These are phyloP conservation scores for Leptographium radiaticola DNA, from an alignment of 2,329 filamentous ascomycete species.

Conservation along the genomic window DNA sequence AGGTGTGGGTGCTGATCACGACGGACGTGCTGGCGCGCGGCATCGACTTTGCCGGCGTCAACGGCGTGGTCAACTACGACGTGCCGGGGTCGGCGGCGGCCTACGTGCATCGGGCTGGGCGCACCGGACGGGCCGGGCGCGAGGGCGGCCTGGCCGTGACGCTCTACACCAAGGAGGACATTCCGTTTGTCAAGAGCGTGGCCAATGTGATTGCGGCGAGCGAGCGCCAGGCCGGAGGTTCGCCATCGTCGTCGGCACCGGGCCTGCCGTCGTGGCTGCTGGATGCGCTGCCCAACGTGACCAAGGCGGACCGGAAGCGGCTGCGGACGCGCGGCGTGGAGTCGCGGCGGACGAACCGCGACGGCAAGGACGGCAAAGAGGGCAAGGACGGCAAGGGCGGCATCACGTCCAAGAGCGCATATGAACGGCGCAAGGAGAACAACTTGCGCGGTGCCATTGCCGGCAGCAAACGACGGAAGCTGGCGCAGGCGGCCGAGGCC, in stretches of 20 bases:
- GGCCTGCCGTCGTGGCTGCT: constrained; percentile 71
- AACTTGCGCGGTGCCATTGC: constrained; percentile 51
- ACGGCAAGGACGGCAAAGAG: constrained; percentile 7
- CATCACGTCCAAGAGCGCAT: constrained; percentile 77
- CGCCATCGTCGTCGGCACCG: neutral
- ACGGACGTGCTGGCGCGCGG: constrained; percentile 87
- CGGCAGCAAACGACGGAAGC: constrained; percentile 44
- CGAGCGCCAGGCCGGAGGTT: constrained; percentile 56
- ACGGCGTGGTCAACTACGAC: constrained; percentile 95
- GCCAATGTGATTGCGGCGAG: constrained; percentile 83
- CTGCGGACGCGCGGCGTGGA: constrained; percentile 75
- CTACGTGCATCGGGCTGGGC: constrained; percentile 87
- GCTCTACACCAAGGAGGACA: constrained; percentile 90
- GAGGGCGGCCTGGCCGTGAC: constrained; percentile 84
- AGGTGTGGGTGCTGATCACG: constrained; percentile 94
- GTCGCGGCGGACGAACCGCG: constrained; percentile 33
- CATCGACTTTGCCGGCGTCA: constrained; percentile 88
- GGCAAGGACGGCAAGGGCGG: constrained; percentile 22
- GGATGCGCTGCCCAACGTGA: constrained; percentile 70
- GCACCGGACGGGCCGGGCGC: constrained; percentile 78
- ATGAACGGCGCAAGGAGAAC: constrained; percentile 55
- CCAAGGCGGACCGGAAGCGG: constrained; percentile 71
- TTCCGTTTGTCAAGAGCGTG: constrained; percentile 76
- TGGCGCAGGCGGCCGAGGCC: constrained; percentile 8
- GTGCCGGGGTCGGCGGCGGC: constrained; percentile 80